phyloP scores from a whole-genome alignment of 2,329 filamentous ascomycete genomes.

The Herpotrichia juniperi region DNA sequence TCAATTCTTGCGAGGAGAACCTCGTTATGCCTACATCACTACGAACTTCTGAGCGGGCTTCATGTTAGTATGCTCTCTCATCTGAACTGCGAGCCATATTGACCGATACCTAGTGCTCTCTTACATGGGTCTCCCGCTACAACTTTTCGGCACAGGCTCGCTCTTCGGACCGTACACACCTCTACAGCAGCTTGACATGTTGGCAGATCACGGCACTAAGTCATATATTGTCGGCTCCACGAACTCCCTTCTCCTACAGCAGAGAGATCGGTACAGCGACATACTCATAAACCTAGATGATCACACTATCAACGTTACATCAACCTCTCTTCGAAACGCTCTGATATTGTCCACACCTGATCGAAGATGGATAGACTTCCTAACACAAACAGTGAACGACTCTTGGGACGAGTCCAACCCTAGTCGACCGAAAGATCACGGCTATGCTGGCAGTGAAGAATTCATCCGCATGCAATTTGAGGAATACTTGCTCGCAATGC shows the following conservation, averaged over 20 bases:
- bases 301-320: slow-evolving; percentile 81
- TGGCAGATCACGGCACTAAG: slow-evolving; percentile 93
- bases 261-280: slow-evolving; percentile 94
- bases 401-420: slow-evolving; percentile 96
- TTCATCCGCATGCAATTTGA: slow-evolving; percentile 98
- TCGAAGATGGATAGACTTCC: slow-evolving; percentile 93
- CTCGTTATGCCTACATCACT: slow-evolving; percentile 81
- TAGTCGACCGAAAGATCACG: slow-evolving; percentile 87
- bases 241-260: slow-evolving; percentile 90
- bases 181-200: slow-evolving; percentile 89
- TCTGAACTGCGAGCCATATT: slow-evolving; percentile 12
- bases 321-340: slow-evolving; percentile 75
- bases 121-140: slow-evolving; percentile 93
- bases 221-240: slow-evolving; percentile 98
- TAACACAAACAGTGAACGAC: slow-evolving; percentile 91
- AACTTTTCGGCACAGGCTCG: slow-evolving; percentile 95
- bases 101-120: slow-evolving; percentile 66
- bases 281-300: slow-evolving; percentile 97
- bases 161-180: slow-evolving; percentile 97
- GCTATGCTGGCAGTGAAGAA: slow-evolving; percentile 94
- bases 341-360: slow-evolving; percentile 84
- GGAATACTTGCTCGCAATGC: slow-evolving; percentile 88
- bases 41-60: slow-evolving; percentile 88
- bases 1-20: slow-evolving; percentile 80
- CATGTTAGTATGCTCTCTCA: slow-evolving; percentile 54